These are phyloP conservation scores for Microcera coccophila DNA, from an alignment of 2,329 filamentous ascomycete genomes.

Conservation along the genomic window DNA sequence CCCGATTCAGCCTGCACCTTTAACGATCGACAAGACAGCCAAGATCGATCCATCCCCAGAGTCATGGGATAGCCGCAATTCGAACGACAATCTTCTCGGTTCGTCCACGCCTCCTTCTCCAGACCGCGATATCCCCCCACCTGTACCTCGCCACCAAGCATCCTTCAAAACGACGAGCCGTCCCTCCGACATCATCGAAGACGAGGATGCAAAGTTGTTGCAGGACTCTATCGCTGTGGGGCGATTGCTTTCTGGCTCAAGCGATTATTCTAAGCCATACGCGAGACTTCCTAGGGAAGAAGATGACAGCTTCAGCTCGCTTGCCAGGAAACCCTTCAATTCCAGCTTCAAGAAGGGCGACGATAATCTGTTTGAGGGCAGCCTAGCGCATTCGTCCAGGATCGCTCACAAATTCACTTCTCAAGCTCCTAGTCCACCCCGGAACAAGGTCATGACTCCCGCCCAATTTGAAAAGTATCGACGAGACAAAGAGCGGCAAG, in stretches of 20 bases:
- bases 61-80: slow-evolving; percentile 49
- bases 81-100: slow-evolving; percentile 45
- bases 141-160: slow-evolving; percentile 39
- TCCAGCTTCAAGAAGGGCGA: slow-evolving; percentile 43
- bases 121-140: slow-evolving; percentile 36
- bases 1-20: slow-evolving; percentile 40
- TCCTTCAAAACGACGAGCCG: slow-evolving; percentile 32
- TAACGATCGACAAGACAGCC: slow-evolving; percentile 44
- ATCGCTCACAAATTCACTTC: slow-evolving; percentile 34
- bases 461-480: slow-evolving; percentile 81
- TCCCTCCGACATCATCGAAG: slow-evolving; percentile 41
- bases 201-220: slow-evolving; percentile 52
- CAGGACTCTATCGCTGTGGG: slow-evolving; percentile 51
- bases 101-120: slow-evolving; percentile 34
- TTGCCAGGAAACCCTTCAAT: slow-evolving; percentile 25
- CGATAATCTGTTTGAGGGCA: slow-evolving; percentile 55
- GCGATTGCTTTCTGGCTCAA: slow-evolving; percentile 38
- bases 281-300: slow-evolving; percentile 35
- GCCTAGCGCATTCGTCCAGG: slow-evolving; percentile 36
- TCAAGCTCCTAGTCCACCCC: slow-evolving; percentile 38
- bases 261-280: slow-evolving; percentile 14
- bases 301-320: slow-evolving; percentile 38
- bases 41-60: slow-evolving; percentile 45
- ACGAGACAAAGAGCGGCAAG: slow-evolving; percentile 66
- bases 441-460: slow-evolving; percentile 83